Conservation (phyloP, 2,329 filamentous ascomycete genomes). For the Pseudovirgaria hyperparasitica region DNA sequence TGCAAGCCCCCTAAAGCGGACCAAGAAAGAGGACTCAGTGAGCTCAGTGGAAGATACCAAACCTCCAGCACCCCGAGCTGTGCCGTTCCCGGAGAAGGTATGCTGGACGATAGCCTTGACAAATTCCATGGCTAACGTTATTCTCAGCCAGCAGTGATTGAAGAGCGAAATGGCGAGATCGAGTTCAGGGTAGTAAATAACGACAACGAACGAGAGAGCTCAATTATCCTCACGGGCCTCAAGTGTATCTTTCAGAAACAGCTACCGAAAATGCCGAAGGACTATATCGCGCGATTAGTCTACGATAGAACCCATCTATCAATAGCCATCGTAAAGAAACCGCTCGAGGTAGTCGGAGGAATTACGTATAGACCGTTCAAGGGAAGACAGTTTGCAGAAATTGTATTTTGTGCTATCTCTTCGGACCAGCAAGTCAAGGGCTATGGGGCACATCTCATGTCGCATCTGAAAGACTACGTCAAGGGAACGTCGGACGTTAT, state of each 20-base stretch:
- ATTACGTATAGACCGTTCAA: constrained; percentile 96
- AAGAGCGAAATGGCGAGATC: constrained; percentile 88
- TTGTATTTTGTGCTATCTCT: constrained; percentile 95
- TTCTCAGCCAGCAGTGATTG: constrained; percentile 66
- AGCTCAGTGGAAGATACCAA: constrained; percentile 24
- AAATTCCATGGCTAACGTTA: constrained; percentile 11
- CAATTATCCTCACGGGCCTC: constrained; percentile 86
- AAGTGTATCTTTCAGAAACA: constrained; percentile 99
- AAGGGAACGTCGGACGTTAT: constrained; percentile 94
- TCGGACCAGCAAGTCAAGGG: constrained; percentile 98
- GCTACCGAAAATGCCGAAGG: constrained; percentile 97
- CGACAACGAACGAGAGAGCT: constrained; percentile 72
- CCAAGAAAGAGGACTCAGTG: constrained; percentile 21
- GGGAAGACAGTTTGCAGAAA: constrained; percentile 85
- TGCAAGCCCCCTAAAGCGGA: constrained; percentile 46
- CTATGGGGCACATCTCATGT: constrained; percentile 96
- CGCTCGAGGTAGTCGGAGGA: constrained; percentile 83
- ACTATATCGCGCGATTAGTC: constrained; percentile 93
- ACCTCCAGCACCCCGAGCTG: constrained; percentile 44
- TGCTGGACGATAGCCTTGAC: background rate
- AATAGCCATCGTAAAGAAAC: constrained; percentile 95
- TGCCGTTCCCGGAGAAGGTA: constrained; percentile 84
- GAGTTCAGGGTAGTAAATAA: constrained; percentile 98
- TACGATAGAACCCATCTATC: constrained; percentile 95
- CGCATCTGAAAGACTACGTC: constrained; percentile 93